Base-by-base conservation (phyloP, 257 asterid genomes). In the Solanum sitiens region DNA sequence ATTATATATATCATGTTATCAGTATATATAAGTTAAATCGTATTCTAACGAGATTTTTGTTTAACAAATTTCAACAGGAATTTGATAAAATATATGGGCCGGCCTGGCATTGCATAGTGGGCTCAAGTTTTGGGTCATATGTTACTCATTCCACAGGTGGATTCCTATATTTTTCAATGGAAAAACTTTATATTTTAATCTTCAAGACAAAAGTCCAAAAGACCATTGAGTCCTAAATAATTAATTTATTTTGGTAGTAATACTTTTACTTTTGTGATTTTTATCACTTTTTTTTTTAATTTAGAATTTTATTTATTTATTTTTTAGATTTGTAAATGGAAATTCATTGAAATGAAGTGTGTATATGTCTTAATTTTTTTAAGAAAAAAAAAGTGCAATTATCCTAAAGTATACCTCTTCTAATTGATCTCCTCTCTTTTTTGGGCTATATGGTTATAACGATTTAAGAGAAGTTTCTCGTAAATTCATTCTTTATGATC, bases 41-140 rank as follows among this genome's bases (percentile, higher is more conserved):
- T 18, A 5, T 84, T 84, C 6, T 63, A 33, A 59, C 61, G 1
- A 11, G 13, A 50, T 33, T 35, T 11, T 84, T 84, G 39, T 84
- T 63, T 84, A 6, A 63, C 73, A 63, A 63, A 84, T 63, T 33
- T 86, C 65, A 44, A 80, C 92, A 95, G 98, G 98, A 95, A 84
- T 94, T 95, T 86, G 98, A 95, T 83, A 93, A 92, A 90, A 93
- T 92, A 42, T 94, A 94, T 86, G 97, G 98, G 86, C 94, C 96
- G 72, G 94, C 98, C 72, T 95, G 97, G 98, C 98, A 94, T 87
- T 95, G 98, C 88, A 93, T 95, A 0, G 98, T 94, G 84, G 98
- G 98, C 83, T 92, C 96, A 32, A 93, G 95, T 88, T 95, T 95
- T 75, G 98, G 98, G 23, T 94, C 98, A 84, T 95, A 90, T 74